Base-by-base conservation (phyloP, 352 stramenopile genomes). In the Globisporangium middletonii region DNA sequence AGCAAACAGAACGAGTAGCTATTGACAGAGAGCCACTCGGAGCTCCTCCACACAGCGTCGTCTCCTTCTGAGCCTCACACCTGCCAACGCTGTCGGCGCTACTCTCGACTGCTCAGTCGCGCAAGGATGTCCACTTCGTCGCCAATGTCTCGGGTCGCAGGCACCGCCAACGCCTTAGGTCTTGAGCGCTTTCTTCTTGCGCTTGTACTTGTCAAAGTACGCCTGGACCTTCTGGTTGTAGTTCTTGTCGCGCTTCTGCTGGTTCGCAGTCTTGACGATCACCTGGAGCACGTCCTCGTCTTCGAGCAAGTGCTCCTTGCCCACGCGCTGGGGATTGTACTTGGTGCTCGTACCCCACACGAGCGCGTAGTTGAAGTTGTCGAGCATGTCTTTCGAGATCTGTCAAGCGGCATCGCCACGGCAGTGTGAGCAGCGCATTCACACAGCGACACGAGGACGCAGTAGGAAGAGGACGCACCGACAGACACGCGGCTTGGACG, bases 251-350 rank as follows among this genome's bases (percentile, higher is more conserved):
- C 92, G 88, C 75, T 98, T 98, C 71, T 99, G 92, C 72, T 99
- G 96, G 63, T 96, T 98, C 30, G 98, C 96, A 2, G 97, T 99
- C 73, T 99, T 98, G 38, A 97, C 96, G 19, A 99, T 96, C 59
- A 99, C 96, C 65, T 98, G 94, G 49, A 99, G 68, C 26, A 99
- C 97, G 73, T 99, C 97, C 79, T 99, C 96, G 75, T 99, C 97
- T 37, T 95, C 68, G 12, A 99, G 72, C 16, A 87, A 74, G 68
- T 99, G 97, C 52, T 90, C 86, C 49, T 99, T 88, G 53, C 97
- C 97, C 41, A 94, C 83, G 55, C 95, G 89, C 78, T 99, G 97
- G 9, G 97, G 97, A 54, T 98, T 97, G 73, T 99, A 98, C 67
- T 99, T 99, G 23, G 97, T 98, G 60, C 86, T 98, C 30, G 86